Evolutionary conservation across 495 filamentous ascomycete genomes (phyloP), one percentile per base, ranked within the genome.

Genomic region (Trichoderma erinaceum): DNA sequence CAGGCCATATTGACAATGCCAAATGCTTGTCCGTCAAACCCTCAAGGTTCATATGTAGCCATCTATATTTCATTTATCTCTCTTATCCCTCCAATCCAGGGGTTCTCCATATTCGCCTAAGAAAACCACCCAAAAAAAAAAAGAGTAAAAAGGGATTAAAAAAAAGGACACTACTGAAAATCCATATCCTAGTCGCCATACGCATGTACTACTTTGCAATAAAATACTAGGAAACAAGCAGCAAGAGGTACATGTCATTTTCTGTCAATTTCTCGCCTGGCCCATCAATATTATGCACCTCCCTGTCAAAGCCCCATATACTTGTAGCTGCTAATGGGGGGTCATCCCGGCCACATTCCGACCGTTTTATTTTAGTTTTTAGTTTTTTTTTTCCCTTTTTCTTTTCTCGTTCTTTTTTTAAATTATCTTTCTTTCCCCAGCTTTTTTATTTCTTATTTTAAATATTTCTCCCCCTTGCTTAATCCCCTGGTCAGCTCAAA

Each of bases 251-350:
- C 50, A n/a, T 56, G 50, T 56, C 50, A 56, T 11, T 11, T 48
- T 48, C 10, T 48, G 50, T 56, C 50, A 56, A 56, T 56, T 56
- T 56, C 50, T 56, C n/a, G 50, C 43, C 43, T 46, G 35, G 35
- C 12, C 18, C 43, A 4, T 18, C 50, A 56, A 56, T 56, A 56
- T 56, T n/a, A 56, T 56, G 50, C 50, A 56, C 50, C 21, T 23
- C 16, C 50, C 50, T 56, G 50, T 46, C 12, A 16, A 44, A 18
- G 43, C 43, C 43, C 43, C 43, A 15, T 46, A 18, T 44, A 5
- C 41, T 12, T 43, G 5, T 5, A 12, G 11, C 41, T 44, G 41
- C 15, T 6, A 44, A 44, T 6, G 41, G 41, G 41, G 29, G 29
- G 29, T 29, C 29, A 4, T 29, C 29, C 29, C 29, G 29, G 29